These are phyloP conservation scores for Pascua guehoae DNA, from an alignment of 1,284 basidiomycete species.

Conservation along the genomic window DNA sequence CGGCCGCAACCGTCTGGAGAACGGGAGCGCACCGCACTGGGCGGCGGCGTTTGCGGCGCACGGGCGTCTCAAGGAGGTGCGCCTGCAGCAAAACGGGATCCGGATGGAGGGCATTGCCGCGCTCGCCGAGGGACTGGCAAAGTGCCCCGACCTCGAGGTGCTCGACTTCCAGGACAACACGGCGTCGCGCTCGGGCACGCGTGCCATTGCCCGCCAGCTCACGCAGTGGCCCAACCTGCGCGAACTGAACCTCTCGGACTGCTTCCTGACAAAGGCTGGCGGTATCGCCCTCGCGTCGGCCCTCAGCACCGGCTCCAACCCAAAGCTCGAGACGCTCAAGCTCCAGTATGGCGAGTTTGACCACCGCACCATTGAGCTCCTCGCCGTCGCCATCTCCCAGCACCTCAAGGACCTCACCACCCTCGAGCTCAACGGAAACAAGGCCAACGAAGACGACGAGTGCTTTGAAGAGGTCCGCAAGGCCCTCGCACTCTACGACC, in stretches of 20 bases:
- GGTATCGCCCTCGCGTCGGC: slow-evolving; percentile 63
- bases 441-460: slow-evolving; percentile 75
- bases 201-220: slow-evolving; percentile 71
- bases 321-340: slow-evolving; percentile 68
- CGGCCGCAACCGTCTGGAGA: slow-evolving; percentile 90
- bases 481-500: slow-evolving; percentile 67
- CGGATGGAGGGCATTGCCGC: slow-evolving; percentile 87
- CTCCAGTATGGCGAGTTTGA: slow-evolving; percentile 90
- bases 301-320: slow-evolving; percentile 62
- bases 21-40: slow-evolving; percentile 80
- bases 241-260: slow-evolving; percentile 86
- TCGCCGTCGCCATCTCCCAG: slow-evolving; percentile 64
- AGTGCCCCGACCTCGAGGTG: slow-evolving; percentile 65
- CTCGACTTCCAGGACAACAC: slow-evolving; percentile 97
- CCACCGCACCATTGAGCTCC: slow-evolving; percentile 61
- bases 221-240: slow-evolving; percentile 67
- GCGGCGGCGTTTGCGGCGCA: slow-evolving; percentile 85
- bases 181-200: slow-evolving; percentile 68
- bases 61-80: slow-evolving; percentile 69
- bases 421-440: slow-evolving; percentile 85
- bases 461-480: slow-evolving; percentile 62
- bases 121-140: slow-evolving; percentile 70
- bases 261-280: slow-evolving; percentile 67
- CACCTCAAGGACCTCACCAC: slow-evolving; percentile 60
- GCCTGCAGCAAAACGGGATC: slow-evolving; percentile 96